Base-by-base conservation (phyloP, 768 basidiomycete genomes). In the Mycena albidolilacea region DNA sequence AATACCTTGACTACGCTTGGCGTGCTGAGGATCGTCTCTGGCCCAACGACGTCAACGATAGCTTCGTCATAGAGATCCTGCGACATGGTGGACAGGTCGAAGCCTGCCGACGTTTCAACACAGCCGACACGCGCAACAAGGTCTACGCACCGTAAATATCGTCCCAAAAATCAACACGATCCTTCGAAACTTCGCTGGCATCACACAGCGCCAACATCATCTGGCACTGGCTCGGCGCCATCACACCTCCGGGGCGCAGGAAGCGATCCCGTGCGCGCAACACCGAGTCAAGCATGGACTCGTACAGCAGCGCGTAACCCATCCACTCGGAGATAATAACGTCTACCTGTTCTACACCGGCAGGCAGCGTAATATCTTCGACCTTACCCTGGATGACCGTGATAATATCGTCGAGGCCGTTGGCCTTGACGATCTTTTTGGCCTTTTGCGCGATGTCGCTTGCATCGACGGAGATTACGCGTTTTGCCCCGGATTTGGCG, bases 261-360 rank as follows among this genome's bases (percentile, higher is more conserved):
- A 96, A 98, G 23, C 93, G 88, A 81, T 98, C 96, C 19, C 97
- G 89, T 0, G 97, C 97, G 72, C 85, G 84, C 21, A 99, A 85
- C 19, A 99, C 97, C 2, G 97, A 97, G 81, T 98, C 97, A 43
- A 99, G 89, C 97, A 99, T 98, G 54, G 94, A 95, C 82, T 99
- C 97, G 81, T 98, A 98, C 23, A 98, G 88, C 30, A 96, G 85
- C 0, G 92, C 93, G 78, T 95, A 96, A 17, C 92, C 96, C 97
- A 98, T 98, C 97, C 97, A 99, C 82, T 99, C 97, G 5, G 96
- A 97, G 63, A 99, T 86, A 81, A 99, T 97, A 71, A 99, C 90
- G 80, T 99, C 97, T 30, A 99, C 97, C 64, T 95, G 86, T 11
- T 88, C 85, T 61, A 93, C 84, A 64, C 83, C 90, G 63, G 92